Evolutionary conservation across 108 stramenopile species (phyloP), one percentile per base, ranked within the genome.

Genomic region (Chaetoceros muelleri): DNA sequence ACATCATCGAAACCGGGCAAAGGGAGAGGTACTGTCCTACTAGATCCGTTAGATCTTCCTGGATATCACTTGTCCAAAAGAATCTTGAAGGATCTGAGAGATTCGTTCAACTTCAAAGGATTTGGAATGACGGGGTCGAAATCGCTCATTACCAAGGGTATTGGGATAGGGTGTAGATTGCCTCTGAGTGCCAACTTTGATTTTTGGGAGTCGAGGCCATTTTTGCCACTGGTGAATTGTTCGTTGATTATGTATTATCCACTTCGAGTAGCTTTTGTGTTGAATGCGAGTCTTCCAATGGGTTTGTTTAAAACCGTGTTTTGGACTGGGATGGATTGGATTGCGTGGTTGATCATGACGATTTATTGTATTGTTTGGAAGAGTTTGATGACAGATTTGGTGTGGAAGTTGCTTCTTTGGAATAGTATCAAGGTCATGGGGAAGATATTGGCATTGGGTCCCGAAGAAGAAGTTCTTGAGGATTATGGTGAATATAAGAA

Each of bases 391-490:
- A 40, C 34, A 10, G 34, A 40, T 40, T 40, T 40, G 8, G 13
- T 40, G 5, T 10, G 8, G 34, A 40, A 40, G 13, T 5, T 5
- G 34, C 8, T 40, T 10, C 13, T 40, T 10, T 10, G 5, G 34
- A 40, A 40, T 40, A 10, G 8, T 13, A 13, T 40, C 8, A 40
- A 40, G 34, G 34, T 40, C 13, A 40, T 40, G 34, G 13, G 34
- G 8, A 40, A 40, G 13, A 5, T 40, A 10, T 40, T 40, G 34
- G 34, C 34, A 40, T 40, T 40, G 34, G 28, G 55, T 44, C 40
- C 72, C 1, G 34, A 10, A 17, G 72, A 63, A 17, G 66, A 67
- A 48, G 66, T 67, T 46, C 58, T 52, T 40, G 20, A 53, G 10
- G n/a, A 58, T 17, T 25, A 31, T 17, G 29, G 48, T 3, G 19